phyloP scores from a whole-genome alignment of 805 yeast genomes.

The Tetrapisispora fleetii region DNA sequence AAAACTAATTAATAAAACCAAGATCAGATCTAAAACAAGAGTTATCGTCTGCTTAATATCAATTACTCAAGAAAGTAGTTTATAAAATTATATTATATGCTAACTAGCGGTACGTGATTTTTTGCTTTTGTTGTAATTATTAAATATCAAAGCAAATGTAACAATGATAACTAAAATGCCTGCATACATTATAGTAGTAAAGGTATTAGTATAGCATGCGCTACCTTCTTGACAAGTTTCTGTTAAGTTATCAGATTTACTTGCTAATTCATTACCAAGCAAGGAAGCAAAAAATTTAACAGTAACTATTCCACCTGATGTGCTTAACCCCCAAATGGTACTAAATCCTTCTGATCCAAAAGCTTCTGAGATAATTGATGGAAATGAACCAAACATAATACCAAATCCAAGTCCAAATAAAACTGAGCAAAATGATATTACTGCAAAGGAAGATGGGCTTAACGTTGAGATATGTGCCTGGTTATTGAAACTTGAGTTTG shows the following conservation, averaged over 20 bases:
- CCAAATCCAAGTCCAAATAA: slow-evolving; percentile 62
- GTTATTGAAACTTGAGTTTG: slow-evolving; percentile 1
- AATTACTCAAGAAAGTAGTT: too few species aligned
- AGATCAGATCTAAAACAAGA: not conserved
- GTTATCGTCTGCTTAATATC: too few species aligned
- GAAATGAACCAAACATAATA: slow-evolving; percentile 62
- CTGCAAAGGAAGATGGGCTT: not conserved
- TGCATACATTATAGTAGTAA: slow-evolving; percentile 6
- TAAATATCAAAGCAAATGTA: not conserved
- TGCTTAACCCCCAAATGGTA: slow-evolving; percentile 65
- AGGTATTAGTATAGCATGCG: slow-evolving; percentile 39
- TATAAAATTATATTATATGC: not conserved
- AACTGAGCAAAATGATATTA: slow-evolving; percentile 41
- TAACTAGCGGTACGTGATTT: not conserved
- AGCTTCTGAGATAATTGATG: slow-evolving; percentile 63
- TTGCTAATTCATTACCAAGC: slow-evolving; percentile 47
- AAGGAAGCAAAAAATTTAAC: slow-evolving; percentile 45
- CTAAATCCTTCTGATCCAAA: slow-evolving; percentile 62
- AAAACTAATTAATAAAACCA: not conserved
- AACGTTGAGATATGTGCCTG: not conserved
- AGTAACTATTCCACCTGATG: slow-evolving; percentile 57
- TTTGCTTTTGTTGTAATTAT: not conserved
- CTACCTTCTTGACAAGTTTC: slow-evolving; percentile 37
- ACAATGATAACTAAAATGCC: not conserved
- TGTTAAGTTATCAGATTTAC: slow-evolving; percentile 32